Base-by-base conservation (phyloP, 2,329 filamentous ascomycete genomes). In the Aspergillus fumigatiaffinis region DNA sequence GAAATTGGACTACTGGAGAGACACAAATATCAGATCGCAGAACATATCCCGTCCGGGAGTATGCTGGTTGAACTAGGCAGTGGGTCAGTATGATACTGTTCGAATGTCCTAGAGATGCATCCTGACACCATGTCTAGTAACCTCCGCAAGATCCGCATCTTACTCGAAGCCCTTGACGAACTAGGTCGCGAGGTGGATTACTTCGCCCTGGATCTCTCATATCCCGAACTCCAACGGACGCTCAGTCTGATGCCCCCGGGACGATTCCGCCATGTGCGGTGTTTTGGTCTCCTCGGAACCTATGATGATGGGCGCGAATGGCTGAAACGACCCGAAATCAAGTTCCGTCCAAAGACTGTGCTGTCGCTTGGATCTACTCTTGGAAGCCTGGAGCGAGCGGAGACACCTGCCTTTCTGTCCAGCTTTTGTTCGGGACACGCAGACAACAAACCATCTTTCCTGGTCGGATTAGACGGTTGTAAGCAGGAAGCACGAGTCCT, bases 221-320 rank as follows among this genome's bases (percentile, higher is more conserved):
- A 85, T 58, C 78, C 83, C 50, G 92, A 96, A 73, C 81, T 96
- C 42, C 79, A 89, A 67, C 85, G 92, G 49, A 96, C 92, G 0
- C 81, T 96, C 20, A 50, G 52, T 41, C 12, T 50, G 14, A 52
- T 94, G 1, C 89, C 90, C 0, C 73, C 76, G 14, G 75, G 73
- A 7, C 71, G 69, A 1, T 92, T 90, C 73, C 74, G 84, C 62
- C 80, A 92, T 68, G 87, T 96, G 60, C 82, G 81, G 60, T 92
- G 88, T 71, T 87, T 86, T 66, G 92, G 91, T 1, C 82, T 96
- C 6, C 81, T 88, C 59, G 92, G 91, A 8, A 96, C 91, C 2
- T 96, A 96, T 68, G 90, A 96, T 62, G 90, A 96, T 70, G 91
- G 90, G 14, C 82, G 88, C 10, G 84, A 84, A 61, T 96, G 91